A percentile compares a stretch with the other conserved stretches of the same genome.
Evolutionary conservation across 2,329 filamentous ascomycete genomes (phyloP).

Genomic region (Penicillium sclerotiorum): DNA sequence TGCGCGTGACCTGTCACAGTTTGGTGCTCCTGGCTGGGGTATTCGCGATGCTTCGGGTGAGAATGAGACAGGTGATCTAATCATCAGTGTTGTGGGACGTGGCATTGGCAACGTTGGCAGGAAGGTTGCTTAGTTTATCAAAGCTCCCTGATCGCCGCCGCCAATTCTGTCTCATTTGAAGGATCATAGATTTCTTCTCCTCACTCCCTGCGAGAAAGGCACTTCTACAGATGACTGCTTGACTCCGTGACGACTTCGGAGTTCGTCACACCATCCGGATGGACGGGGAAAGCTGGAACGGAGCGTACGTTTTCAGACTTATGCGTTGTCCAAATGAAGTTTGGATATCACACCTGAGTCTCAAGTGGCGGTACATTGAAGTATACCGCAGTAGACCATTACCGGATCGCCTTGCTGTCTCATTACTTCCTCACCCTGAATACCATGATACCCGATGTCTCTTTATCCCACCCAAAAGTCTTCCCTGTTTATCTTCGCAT

Average conservation of each 20-base stretch:
- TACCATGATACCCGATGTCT: constrained; percentile 19
- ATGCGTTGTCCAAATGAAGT: background rate
- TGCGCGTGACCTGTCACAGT: constrained; percentile 82
- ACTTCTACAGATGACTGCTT: constrained; percentile 1
- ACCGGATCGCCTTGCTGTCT: background rate
- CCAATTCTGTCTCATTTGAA: background rate
- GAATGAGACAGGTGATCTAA: constrained; percentile 67
- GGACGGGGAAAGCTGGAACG: too few relatives aligned
- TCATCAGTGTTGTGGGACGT: constrained; percentile 87
- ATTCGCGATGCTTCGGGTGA: constrained; percentile 73
- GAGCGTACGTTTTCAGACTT: background rate
- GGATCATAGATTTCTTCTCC: background rate
- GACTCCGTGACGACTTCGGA: background rate
- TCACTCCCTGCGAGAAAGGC: background rate
- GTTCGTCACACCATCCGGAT: background rate
- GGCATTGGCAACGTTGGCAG: constrained; percentile 94
- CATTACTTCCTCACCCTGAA: constrained; percentile 1
- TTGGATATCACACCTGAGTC: background rate
- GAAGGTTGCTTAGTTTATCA: constrained; percentile 67
- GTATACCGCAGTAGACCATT: background rate
- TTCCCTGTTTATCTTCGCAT: constrained; percentile 10
- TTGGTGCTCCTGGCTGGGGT: constrained; percentile 90
- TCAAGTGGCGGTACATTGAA: background rate
- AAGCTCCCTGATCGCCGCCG: background rate
- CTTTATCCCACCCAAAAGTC: constrained; percentile 7